Base-by-base conservation (phyloP, 805 yeast genomes). In the Barnettozyma sucrosica region DNA sequence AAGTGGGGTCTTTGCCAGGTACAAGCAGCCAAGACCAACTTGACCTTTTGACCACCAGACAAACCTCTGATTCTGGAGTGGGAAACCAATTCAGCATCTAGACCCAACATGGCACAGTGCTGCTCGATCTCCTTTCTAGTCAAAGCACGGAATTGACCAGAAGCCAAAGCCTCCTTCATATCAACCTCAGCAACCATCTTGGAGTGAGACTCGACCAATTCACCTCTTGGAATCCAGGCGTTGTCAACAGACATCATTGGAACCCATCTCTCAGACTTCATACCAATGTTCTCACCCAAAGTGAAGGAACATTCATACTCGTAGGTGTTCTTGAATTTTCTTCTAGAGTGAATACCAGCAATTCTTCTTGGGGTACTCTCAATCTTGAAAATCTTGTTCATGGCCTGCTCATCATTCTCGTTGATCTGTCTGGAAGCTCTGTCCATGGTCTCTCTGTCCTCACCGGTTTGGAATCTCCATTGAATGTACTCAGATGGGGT, bases 401-500 rank as follows among this genome's bases (percentile, higher is more conserved):
- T 93, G 70, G 95, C 88, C 75, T 84, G 81, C 81, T 90, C 97
- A 77, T 93, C 99, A 65, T 80, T 76, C 80, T 93, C 99, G 70
- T 86, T 89, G 73, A 93, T 89, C 74, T 85, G 92, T 82, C 99
- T 89, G 75, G 95, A 89, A 72, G 98, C 99, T 81, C 98, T 88
- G 82, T 93, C 99, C 99, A 93, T 93, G 77, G 99, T 93, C 82
- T 93, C 99, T 81, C 99, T 89, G 77, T 93, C 99, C 81, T 93
- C 99, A 90, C 99, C 99, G 71, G 99, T 93, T 81, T 93, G 99
- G 97, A 92, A 93, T 85, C 99, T 93, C 99, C 99, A 93, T 81
- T 93, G 99, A 66, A 93, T 93, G 81, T 93, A 93, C 81, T 93
- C 99, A 67, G 97, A 89, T 70, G 99, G 99, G 69, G 99, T 93